phyloP scores from a whole-genome alignment of 805 yeast genomes.

The Wickerhamomyces hampshirensis region DNA sequence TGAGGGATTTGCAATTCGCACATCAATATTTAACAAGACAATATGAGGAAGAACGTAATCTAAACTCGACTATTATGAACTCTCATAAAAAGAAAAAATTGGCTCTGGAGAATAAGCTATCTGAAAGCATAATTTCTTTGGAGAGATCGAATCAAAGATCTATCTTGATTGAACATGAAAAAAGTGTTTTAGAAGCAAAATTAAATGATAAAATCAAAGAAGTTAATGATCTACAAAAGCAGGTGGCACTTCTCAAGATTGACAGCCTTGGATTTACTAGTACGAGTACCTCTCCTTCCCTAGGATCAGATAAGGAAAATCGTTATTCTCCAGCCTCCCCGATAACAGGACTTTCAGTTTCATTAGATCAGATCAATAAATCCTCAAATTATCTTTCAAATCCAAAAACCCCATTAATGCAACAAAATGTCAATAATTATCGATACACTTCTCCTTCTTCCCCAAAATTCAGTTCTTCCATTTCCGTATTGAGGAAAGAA shows the following conservation, averaged over 20 bases:
- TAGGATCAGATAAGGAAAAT: slow-evolving; percentile 15
- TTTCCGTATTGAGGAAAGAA: slow-evolving; percentile 59
- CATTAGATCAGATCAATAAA: slow-evolving; percentile 10
- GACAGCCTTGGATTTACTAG: slow-evolving; percentile 19
- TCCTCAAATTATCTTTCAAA: slow-evolving; percentile 2
- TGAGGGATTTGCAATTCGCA: slow-evolving; percentile 65
- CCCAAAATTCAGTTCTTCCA: slow-evolving; percentile 31
- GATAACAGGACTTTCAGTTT: slow-evolving; percentile 19
- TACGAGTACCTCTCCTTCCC: slow-evolving; percentile 1
- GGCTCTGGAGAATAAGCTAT: slow-evolving; percentile 46
- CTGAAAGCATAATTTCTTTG: slow-evolving; percentile 33
- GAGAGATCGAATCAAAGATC: slow-evolving; percentile 32
- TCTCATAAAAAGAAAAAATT: slow-evolving; percentile 47
- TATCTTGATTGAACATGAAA: slow-evolving; percentile 31
- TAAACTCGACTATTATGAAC: slow-evolving; percentile 47
- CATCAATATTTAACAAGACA: slow-evolving; percentile 65
- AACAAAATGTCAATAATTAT: slow-evolving; percentile 13
- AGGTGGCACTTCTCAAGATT: slow-evolving; percentile 35
- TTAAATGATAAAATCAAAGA: slow-evolving; percentile 35
- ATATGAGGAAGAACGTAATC: slow-evolving; percentile 59
- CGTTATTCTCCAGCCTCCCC: slow-evolving; percentile 21
- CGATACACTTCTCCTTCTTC: slow-evolving; percentile 13
- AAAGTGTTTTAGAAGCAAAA: slow-evolving; percentile 28
- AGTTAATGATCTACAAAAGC: slow-evolving; percentile 38
- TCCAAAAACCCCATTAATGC: slow-evolving; percentile 22